phyloP scores from a whole-genome alignment of 2,329 filamentous ascomycete genomes.

The Alternaria rosae region DNA sequence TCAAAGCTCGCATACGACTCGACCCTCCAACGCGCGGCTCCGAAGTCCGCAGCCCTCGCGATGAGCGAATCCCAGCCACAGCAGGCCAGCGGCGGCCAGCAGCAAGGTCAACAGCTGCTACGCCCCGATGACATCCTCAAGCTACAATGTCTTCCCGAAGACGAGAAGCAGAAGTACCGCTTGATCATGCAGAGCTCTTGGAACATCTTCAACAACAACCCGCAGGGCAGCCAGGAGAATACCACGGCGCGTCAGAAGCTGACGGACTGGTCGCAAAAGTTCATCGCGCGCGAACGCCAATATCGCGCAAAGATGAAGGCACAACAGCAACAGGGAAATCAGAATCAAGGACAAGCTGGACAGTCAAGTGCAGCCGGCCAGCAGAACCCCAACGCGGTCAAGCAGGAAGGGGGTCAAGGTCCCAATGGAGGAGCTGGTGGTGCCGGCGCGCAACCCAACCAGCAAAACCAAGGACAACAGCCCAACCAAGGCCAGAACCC shows the following conservation, averaged over 20 bases:
- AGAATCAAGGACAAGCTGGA: conserved; percentile 30
- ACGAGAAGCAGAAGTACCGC: conserved; percentile 64
- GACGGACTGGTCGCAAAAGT: conserved; percentile 57
- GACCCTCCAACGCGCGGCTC: conserved; percentile 12
- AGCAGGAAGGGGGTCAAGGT: conserved; percentile 28
- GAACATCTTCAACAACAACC: conserved; percentile 59
- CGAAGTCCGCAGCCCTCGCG: conserved; percentile 22
- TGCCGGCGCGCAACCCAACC: conserved; percentile 8
- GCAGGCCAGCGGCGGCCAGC: conserved; percentile 32
- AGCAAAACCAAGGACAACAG: conserved; percentile 22
- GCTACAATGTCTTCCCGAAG: conserved; percentile 55
- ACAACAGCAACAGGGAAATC: conserved; percentile 25
- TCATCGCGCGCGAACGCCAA: conserved; percentile 58
- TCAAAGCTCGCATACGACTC: background rate
- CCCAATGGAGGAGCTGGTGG: conserved; percentile 7
- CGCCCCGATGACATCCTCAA: conserved; percentile 47
- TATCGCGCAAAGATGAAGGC: conserved; percentile 52
- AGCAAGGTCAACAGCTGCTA: conserved; percentile 35
- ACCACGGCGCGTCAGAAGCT: conserved; percentile 60
- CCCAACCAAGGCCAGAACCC: conserved; percentile 17
- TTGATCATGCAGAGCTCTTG: conserved; percentile 62
- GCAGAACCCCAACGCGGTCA: conserved; percentile 38
- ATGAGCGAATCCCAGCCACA: conserved; percentile 48
- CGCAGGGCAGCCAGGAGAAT: conserved; percentile 59
- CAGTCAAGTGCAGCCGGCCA: conserved; percentile 38